Percentiles rank a stretch among this genome's conserved stretches.
Evolutionary conservation across 805 yeast species (phyloP).

Genomic region (Pichia heedii): DNA sequence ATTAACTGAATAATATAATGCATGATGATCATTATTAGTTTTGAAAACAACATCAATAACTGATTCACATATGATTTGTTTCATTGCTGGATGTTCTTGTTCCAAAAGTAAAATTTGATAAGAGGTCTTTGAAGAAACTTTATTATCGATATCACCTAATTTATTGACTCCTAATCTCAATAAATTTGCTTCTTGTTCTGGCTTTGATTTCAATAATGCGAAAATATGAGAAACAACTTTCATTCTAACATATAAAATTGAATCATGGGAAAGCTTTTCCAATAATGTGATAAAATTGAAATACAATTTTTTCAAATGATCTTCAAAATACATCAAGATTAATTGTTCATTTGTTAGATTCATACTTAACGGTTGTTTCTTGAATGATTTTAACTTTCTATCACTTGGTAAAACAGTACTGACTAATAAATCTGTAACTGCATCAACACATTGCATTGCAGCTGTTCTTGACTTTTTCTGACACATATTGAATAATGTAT

Average conservation of each 20-base stretch:
- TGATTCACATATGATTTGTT: slow-evolving; percentile 65
- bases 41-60: slow-evolving; percentile 75
- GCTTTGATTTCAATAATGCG: slow-evolving; percentile 73
- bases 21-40: slow-evolving; percentile 70
- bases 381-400: slow-evolving; percentile 71
- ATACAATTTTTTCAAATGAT: slow-evolving; percentile 67
- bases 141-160: slow-evolving; percentile 85
- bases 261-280: slow-evolving; percentile 81
- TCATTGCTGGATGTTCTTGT: slow-evolving; percentile 95
- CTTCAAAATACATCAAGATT: slow-evolving; percentile 80
- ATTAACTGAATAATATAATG: slow-evolving; percentile 78
- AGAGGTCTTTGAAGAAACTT: slow-evolving; percentile 84
- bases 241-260: slow-evolving; percentile 80
- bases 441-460: slow-evolving; percentile 81
- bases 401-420: slow-evolving; percentile 83
- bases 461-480: slow-evolving; percentile 90
- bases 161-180: slow-evolving; percentile 86
- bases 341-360: slow-evolving; percentile 45
- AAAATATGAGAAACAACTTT: slow-evolving; percentile 69
- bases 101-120: slow-evolving; percentile 69
- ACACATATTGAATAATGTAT: slow-evolving; percentile 67
- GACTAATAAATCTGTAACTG: slow-evolving; percentile 78
- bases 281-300: slow-evolving; percentile 69
- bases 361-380: slow-evolving; percentile 53
- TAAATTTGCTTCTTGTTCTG: slow-evolving; percentile 93